Conservation (phyloP, 148 eudicot species). For the Gaultheria prostrata region DNA sequence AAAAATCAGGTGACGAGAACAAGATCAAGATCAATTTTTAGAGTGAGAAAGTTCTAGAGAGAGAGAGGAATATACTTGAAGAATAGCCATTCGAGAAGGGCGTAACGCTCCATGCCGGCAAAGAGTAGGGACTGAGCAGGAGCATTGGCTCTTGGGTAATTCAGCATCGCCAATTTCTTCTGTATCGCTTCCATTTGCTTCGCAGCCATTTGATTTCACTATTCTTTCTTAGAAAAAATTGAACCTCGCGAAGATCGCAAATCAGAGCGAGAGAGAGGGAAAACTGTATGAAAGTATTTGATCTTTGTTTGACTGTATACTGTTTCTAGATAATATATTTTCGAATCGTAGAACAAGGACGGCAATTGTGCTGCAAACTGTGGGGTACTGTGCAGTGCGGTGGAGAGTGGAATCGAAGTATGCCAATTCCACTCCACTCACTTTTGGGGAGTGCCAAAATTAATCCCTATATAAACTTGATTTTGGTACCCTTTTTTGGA, state of each 20-base stretch:
- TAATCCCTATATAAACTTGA: too few species aligned
- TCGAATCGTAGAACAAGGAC: neutral
- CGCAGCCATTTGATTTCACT: constrained; percentile 51
- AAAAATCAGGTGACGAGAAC: constrained; percentile 20
- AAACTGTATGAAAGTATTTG: neutral
- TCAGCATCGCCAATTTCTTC: constrained; percentile 69
- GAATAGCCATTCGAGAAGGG: constrained; percentile 98
- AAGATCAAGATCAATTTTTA: neutral
- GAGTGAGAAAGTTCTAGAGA: neutral
- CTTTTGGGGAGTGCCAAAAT: too few species aligned
- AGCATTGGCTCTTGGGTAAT: constrained; percentile 82
- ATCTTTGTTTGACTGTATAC: neutral
- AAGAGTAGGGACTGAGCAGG: constrained; percentile 95
- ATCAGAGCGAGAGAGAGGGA: neutral
- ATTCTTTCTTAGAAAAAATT: too few species aligned
- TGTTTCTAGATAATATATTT: too few species aligned
- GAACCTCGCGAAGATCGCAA: neutral
- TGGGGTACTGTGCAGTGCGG: neutral
- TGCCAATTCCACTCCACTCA: too few species aligned
- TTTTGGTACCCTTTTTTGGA: too few species aligned
- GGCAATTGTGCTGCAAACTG: neutral
- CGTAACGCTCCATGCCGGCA: constrained; percentile 98
- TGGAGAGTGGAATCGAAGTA: neutral
- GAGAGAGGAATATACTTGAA: constrained; percentile 52
- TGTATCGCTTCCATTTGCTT: constrained; percentile 97